A percentile compares a stretch with the other conserved stretches of the same genome.
Conservation (phyloP, 306 rosid species). For the Vachellia pachyceras region DNA sequence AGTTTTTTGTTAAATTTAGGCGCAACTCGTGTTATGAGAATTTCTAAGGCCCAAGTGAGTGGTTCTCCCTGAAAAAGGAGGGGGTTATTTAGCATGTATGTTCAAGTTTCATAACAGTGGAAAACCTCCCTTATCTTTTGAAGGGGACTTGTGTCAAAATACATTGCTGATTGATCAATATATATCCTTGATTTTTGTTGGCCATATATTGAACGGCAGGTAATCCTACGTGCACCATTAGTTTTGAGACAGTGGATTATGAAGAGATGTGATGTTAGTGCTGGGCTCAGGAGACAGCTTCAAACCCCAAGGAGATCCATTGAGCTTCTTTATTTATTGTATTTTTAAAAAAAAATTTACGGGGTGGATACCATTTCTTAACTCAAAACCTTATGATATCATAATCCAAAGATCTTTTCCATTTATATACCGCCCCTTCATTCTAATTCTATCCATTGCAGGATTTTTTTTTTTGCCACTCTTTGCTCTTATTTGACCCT, state of each 20-base stretch:
- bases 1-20: too few species aligned
- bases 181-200: not conserved
- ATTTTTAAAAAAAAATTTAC: not conserved
- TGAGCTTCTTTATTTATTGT: not conserved
- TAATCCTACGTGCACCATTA: not conserved
- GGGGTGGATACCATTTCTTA: not conserved
- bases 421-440: not conserved
- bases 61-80: too few species aligned
- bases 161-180: conserved; percentile 7
- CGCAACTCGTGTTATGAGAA: too few species aligned
- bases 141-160: not conserved
- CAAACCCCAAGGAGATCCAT: not conserved
- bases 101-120: not conserved
- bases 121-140: not conserved
- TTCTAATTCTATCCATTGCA: not conserved
- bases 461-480: not conserved
- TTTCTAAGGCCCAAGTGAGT: too few species aligned
- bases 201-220: not conserved
- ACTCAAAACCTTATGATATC: not conserved
- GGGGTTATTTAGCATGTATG: not conserved
- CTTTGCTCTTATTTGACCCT: not conserved
- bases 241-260: not conserved
- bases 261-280: conserved; percentile 3
- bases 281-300: not conserved
- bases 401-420: not conserved